Evolutionary conservation across 139 green algal genomes (phyloP).

Genomic region (Haematococcus lacustris): DNA sequence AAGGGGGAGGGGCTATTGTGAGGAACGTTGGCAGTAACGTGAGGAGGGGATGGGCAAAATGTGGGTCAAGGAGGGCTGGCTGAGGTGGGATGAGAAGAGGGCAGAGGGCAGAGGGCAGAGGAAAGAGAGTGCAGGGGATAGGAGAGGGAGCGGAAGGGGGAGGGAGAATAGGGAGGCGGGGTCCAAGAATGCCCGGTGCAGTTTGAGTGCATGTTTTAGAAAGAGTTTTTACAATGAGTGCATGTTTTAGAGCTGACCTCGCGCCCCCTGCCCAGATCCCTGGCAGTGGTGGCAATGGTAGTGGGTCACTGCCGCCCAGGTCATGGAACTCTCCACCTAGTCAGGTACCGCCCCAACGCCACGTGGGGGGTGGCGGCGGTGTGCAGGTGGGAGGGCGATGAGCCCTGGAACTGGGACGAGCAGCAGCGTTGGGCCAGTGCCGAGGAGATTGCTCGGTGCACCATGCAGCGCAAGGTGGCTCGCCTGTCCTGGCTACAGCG

Average conservation of each 20-base stretch:
- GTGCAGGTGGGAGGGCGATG: slow-evolving; percentile 50
- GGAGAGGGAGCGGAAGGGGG: background rate
- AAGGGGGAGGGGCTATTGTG: slow-evolving; percentile 2
- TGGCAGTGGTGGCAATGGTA: background rate
- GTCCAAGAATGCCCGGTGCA: background rate
- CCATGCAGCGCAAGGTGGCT: slow-evolving; percentile 31
- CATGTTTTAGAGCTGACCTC: background rate
- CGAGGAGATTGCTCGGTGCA: slow-evolving; percentile 39
- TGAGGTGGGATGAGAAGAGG: no score
- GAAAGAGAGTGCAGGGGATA: no score
- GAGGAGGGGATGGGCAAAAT: background rate
- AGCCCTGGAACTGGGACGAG: slow-evolving; percentile 50
- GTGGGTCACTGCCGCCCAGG: no score
- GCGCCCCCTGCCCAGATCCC: background rate
- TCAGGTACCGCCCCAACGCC: no score
- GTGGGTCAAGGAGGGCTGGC: no score
- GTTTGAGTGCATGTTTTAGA: no score
- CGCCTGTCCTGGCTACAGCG: slow-evolving; percentile 20
- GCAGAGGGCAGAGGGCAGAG: no score
- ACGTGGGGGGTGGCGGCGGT: background rate
- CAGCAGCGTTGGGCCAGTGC: slow-evolving; percentile 39
- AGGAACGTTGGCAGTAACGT: background rate
- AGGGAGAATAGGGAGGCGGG: background rate
- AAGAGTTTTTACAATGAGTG: background rate
- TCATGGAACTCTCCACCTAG: background rate